Evolutionary conservation across 306 rosid species (phyloP).

Genomic region (Mimosa bimucronata): DNA sequence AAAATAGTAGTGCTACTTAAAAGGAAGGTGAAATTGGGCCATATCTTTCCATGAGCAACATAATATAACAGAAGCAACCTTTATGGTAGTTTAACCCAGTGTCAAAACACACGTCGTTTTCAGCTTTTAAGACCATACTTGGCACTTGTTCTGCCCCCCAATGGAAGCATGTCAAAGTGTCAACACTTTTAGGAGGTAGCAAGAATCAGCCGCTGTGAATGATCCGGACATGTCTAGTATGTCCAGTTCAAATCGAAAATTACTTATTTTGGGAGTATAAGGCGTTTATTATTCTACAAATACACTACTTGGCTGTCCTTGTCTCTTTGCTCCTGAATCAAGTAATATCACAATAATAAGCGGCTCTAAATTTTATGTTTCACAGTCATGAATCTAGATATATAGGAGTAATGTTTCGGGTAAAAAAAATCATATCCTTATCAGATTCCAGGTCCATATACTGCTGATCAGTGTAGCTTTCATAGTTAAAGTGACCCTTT

Average conservation of each 20-base stretch:
- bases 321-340: background rate
- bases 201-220: constrained; percentile 20
- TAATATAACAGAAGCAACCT: background rate
- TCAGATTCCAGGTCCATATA: background rate
- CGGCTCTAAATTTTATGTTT: background rate
- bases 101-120: constrained; percentile 1
- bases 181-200: background rate
- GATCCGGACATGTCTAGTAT: constrained; percentile 6
- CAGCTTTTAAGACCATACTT: background rate
- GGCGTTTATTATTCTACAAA: background rate
- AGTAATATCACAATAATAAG: constrained; percentile 14
- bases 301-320: background rate
- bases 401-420: background rate
- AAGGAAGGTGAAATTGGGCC: background rate
- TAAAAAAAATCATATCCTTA: background rate
- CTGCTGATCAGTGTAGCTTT: background rate
- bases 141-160: constrained; percentile 10
- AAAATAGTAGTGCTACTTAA: background rate
- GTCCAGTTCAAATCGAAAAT: constrained; percentile 13
- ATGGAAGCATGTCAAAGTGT: background rate
- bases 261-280: background rate
- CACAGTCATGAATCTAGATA: background rate
- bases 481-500: background rate
- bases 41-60: background rate
- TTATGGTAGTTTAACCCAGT: background rate